Conservation (phyloP, 345 rosid species). For the Arabidopsis suecica region DNA sequence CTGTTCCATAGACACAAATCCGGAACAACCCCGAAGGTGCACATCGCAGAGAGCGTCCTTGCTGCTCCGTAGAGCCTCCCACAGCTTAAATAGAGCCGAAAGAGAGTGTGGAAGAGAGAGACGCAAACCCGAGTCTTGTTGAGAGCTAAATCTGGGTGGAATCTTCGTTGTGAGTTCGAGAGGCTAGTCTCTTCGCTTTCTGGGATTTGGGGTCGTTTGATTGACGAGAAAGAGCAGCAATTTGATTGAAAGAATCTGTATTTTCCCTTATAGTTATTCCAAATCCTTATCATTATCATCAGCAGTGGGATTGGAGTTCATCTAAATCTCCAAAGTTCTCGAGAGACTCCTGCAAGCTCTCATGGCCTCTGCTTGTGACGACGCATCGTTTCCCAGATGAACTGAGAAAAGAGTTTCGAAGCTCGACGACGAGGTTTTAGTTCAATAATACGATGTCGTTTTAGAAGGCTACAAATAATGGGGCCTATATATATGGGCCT, state of each 20-base stretch:
- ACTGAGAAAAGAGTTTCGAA: conserved; percentile 16
- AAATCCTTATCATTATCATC: conserved; percentile 49
- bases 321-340: conserved; percentile 28
- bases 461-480: not conserved
- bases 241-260: conserved; percentile 36
- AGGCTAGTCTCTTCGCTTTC: conserved; percentile 7
- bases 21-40: conserved; percentile 57
- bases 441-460: not conserved
- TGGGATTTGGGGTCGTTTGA: conserved; percentile 36
- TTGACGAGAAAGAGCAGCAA: conserved; percentile 46
- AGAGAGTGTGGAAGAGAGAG: conserved; percentile 72
- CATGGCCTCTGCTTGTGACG: conserved; percentile 41
- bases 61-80: conserved; percentile 67
- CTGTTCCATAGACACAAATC: conserved; percentile 60
- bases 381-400: conserved; percentile 24
- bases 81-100: conserved; percentile 66
- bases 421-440: conserved; percentile 31
- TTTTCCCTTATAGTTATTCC: conserved; percentile 35
- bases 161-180: conserved; percentile 13
- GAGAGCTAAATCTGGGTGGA: conserved; percentile 20
- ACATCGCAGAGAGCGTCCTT: conserved; percentile 66
- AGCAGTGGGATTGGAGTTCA: conserved; percentile 35
- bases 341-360: conserved; percentile 32
- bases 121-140: conserved; percentile 53
- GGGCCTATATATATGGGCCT: not conserved